Percentiles rank a stretch among this genome's conserved stretches.
These are phyloP conservation scores for Lantana camara DNA, from an alignment of 257 asterid genomes.

Conservation along the genomic window DNA sequence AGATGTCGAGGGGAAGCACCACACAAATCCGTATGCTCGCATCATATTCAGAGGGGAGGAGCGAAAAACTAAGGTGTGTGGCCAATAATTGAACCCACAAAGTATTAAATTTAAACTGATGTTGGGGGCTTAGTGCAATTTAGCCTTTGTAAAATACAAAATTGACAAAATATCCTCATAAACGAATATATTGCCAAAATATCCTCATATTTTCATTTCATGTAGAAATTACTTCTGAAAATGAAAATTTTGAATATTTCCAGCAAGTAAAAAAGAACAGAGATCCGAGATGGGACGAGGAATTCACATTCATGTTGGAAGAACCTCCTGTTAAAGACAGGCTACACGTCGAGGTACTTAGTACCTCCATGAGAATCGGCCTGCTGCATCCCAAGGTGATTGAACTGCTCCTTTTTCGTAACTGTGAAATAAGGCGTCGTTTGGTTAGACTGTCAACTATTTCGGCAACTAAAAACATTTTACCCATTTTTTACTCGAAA, in stretches of 20 bases:
- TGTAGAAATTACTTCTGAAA: too few species aligned
- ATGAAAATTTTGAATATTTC: slow-evolving; percentile 2
- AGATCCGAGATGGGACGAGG: slow-evolving; percentile 99
- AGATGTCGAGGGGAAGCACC: slow-evolving; percentile 98
- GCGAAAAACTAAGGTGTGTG: slow-evolving; percentile 83
- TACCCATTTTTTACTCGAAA: too few species aligned
- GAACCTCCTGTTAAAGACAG: slow-evolving; percentile 84
- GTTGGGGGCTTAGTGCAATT: too few species aligned
- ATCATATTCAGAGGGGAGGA: slow-evolving; percentile 83
- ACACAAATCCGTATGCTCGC: slow-evolving; percentile 88
- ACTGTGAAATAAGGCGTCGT: slow-evolving; percentile 45
- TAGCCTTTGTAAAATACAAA: too few species aligned
- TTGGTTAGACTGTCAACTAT: slow-evolving; percentile 33
- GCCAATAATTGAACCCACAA: not conserved
- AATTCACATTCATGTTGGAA: slow-evolving; percentile 70
- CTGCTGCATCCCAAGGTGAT: slow-evolving; percentile 94
- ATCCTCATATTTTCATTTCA: too few species aligned
- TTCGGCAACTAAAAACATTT: too few species aligned
- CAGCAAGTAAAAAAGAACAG: slow-evolving; percentile 94
- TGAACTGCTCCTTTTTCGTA: slow-evolving; percentile 12
- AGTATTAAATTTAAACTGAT: not conserved
- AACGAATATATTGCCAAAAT: too few species aligned
- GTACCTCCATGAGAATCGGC: slow-evolving; percentile 84
- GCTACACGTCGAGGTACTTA: slow-evolving; percentile 79
- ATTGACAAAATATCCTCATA: too few species aligned